Base-by-base conservation (phyloP, 345 rosid genomes). In the Linum tenue region DNA sequence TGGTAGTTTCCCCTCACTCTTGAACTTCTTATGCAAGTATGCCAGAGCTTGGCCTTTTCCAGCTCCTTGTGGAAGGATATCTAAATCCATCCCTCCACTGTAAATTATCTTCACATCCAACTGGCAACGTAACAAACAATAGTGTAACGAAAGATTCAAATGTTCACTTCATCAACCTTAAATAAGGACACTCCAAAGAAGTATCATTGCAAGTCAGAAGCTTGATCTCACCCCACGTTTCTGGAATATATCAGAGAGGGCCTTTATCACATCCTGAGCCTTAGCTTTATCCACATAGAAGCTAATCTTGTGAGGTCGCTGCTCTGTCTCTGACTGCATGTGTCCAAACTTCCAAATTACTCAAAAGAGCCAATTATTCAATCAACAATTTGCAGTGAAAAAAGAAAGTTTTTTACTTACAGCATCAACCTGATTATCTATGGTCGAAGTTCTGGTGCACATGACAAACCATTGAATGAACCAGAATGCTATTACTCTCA, bases 1-100 rank as follows among this genome's bases (percentile, higher is more conserved):
- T 50, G 99, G 99, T 58, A 79, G 77, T 70, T 82, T 85, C 71
- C 92, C 85, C 73, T 82, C 91, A 58, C 73, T 56, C 76, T 82
- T 85, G n/a, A 94, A 84, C 78, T 94, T 90, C 77, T 79, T 76
- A 10, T 81, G 85, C 70, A 94, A 78, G 78, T 88, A 94, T 0
- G 96, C 92, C 66, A 91, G 95, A 59, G 97, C 99, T 80, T 90
- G 96, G 65, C 99, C 99, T 82, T 94, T 94, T 39, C 99, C 99
- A 17, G 96, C 97, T 79, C 96, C 95, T 85, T 84, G 90, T 56
- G 97, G 91, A 61, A 94, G 81, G 60, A 94, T 86, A 74, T 91
- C 99, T 78, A 94, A 80, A 77, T 90, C 99, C 85, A 87, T 85
- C 56, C 99, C 97, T 43, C 96, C 96, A 77, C 96, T 88, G 72